phyloP scores from a whole-genome alignment of 164 flowering plant genomes.

The Liquidambar formosana region DNA sequence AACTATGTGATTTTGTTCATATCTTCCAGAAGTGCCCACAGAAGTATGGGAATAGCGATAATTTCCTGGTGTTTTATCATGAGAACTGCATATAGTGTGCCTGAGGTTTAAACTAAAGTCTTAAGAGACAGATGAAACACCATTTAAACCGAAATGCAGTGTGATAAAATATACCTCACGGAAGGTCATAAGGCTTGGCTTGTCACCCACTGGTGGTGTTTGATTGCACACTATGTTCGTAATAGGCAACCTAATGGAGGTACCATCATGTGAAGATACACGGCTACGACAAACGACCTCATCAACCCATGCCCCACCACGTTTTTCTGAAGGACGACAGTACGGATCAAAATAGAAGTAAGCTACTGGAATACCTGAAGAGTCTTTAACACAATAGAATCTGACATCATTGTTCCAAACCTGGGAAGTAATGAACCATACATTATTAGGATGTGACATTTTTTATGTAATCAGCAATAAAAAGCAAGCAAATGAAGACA shows the following conservation, averaged over 20 bases:
- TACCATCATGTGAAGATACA: constrained; percentile 66
- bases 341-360: constrained; percentile 98
- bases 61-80: background rate
- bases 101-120: no score
- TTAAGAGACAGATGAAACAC: background rate
- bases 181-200: constrained; percentile 98
- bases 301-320: constrained; percentile 98
- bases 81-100: no score
- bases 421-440: constrained; percentile 28
- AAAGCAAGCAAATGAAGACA: constrained; percentile 8
- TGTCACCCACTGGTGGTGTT: constrained; percentile 84
- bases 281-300: constrained; percentile 87
- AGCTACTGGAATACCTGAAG: constrained; percentile 72
- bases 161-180: constrained; percentile 63
- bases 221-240: constrained; percentile 98
- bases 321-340: constrained; percentile 93
- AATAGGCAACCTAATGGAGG: constrained; percentile 74
- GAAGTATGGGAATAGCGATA: background rate
- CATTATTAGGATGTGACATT: constrained; percentile 1
- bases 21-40: background rate
- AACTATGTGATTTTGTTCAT: background rate
- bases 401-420: constrained; percentile 90
- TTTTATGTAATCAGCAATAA: constrained; percentile 8
- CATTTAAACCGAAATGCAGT: background rate
- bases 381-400: constrained; percentile 80